Conservation (phyloP, 805 yeast species). For the Wickerhamiella alocasiicola region DNA sequence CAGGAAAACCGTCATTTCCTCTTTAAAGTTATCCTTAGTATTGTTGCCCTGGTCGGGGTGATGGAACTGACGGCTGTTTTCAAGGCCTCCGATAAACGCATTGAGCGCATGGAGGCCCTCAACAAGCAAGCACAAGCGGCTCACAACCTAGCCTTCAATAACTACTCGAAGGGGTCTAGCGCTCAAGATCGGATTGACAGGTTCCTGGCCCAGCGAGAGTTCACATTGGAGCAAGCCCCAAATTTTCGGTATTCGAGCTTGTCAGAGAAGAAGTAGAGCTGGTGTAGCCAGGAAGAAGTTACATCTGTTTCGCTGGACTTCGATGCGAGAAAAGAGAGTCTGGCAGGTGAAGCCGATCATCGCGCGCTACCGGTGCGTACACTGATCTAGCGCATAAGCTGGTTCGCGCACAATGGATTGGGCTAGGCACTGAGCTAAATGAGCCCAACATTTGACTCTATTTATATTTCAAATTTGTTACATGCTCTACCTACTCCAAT, state of each 20-base stretch:
- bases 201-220: conserved; percentile 33
- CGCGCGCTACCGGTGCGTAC: no score
- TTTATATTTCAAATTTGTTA: neutral
- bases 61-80: conserved; percentile 30
- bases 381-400: no score
- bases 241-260: conserved; percentile 2
- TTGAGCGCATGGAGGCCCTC: conserved; percentile 26
- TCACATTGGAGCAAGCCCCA: conserved; percentile 10
- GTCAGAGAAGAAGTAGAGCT: neutral
- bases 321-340: no score
- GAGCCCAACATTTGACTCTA: no score
- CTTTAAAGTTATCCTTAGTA: conserved; percentile 33
- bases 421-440: neutral
- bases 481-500: conserved; percentile 44
- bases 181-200: conserved; percentile 42
- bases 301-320: no score
- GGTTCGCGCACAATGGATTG: no score
- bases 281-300: no score
- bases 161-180: conserved; percentile 41
- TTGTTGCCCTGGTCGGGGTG: conserved; percentile 30
- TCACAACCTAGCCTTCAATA: conserved; percentile 34
- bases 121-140: conserved; percentile 19
- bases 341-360: no score
- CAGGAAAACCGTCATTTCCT: conserved; percentile 31
- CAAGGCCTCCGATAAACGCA: conserved; percentile 17